Conservation (phyloP, 2,329 filamentous ascomycete genomes). For the Neofusicoccum umdonicola region DNA sequence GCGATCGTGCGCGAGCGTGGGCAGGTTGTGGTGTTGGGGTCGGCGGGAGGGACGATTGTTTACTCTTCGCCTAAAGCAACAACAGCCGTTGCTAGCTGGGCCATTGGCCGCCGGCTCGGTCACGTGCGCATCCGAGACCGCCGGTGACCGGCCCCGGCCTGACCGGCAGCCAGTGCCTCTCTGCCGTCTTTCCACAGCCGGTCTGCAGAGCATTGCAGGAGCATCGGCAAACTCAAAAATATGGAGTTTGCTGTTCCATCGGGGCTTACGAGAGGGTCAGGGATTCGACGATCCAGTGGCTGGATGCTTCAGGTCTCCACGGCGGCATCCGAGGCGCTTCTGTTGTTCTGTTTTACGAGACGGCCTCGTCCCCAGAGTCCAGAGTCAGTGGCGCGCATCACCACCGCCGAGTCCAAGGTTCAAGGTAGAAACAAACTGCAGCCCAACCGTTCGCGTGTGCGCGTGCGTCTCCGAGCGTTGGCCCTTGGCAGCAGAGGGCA, state of each 20-base stretch:
- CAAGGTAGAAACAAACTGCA: not conserved
- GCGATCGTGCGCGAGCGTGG: slow-evolving; percentile 15
- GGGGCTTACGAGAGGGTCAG: too few species aligned
- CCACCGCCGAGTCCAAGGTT: not conserved
- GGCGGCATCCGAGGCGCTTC: not conserved
- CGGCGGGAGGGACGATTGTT: not conserved
- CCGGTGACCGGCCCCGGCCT: too few species aligned
- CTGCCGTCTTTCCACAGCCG: not conserved
- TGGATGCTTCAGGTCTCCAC: not conserved
- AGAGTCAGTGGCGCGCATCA: not conserved
- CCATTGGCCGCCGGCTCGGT: not conserved
- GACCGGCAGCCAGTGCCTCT: too few species aligned
- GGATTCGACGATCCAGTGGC: not conserved
- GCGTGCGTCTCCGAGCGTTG: not conserved
- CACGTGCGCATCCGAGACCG: not conserved
- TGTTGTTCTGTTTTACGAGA: not conserved
- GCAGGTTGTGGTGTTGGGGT: not conserved
- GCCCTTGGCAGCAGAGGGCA: not conserved
- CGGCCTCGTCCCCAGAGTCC: not conserved
- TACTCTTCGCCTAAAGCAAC: slow-evolving; percentile 8
- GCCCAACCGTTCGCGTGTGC: not conserved
- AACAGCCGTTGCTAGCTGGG: not conserved
- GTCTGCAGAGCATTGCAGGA: not conserved
- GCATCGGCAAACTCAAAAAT: too few species aligned
- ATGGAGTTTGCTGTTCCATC: not conserved